A percentile compares a stretch with the other conserved stretches of the same genome.
Conservation (phyloP, 164 flowering plant species). For the Macadamia tetraphylla region DNA sequence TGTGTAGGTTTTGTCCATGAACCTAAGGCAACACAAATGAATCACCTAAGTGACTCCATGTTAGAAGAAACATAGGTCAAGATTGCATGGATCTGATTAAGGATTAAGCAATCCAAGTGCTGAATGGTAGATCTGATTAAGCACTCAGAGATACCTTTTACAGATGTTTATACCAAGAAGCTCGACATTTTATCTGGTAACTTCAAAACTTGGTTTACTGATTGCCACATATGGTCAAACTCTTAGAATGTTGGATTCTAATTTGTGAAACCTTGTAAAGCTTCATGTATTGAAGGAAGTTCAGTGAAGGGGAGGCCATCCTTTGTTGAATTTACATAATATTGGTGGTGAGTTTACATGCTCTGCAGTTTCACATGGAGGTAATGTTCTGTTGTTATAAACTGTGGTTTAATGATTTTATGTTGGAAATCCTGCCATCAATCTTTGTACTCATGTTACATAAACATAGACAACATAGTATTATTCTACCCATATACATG, state of each 20-base stretch:
- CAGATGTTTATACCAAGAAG: slow-evolving; percentile 41
- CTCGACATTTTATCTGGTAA: slow-evolving; percentile 57
- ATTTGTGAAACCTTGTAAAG: too few relatives aligned
- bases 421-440: too few relatives aligned
- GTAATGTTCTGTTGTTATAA: too few relatives aligned
- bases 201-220: slow-evolving; percentile 56
- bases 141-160: slow-evolving; percentile 26
- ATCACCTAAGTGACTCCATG: slow-evolving; percentile 25
- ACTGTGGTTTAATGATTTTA: too few relatives aligned
- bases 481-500: too few relatives aligned
- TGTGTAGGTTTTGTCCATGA: slow-evolving; percentile 34
- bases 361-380: too few relatives aligned
- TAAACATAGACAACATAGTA: too few relatives aligned
- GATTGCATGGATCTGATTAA: slow-evolving; percentile 21
- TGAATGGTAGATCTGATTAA: slow-evolving; percentile 26
- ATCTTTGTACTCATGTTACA: too few relatives aligned
- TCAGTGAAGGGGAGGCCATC: too few relatives aligned
- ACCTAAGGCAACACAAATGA: slow-evolving; percentile 28
- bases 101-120: slow-evolving; percentile 27
- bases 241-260: not conserved
- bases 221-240: slow-evolving; percentile 28
- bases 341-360: too few relatives aligned
- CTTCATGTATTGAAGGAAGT: too few relatives aligned
- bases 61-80: slow-evolving; percentile 27
- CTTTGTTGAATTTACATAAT: too few relatives aligned